Conservation (phyloP, 495 filamentous ascomycete genomes). For the Penicillium parvum region DNA sequence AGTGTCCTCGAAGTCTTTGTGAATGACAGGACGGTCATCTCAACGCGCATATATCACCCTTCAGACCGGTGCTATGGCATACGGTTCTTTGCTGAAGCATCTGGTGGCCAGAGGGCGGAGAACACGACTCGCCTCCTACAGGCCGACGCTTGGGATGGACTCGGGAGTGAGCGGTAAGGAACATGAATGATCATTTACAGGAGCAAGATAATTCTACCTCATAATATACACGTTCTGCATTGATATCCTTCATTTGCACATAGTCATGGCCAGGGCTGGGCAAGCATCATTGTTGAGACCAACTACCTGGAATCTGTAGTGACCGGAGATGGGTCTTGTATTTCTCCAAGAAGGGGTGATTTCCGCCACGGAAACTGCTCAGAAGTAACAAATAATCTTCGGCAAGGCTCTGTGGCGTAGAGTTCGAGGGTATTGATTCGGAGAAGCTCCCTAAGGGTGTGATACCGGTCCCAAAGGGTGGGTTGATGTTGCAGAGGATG, state of each 20-base stretch:
- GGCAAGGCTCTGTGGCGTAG: constrained; percentile 27
- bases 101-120: not conserved
- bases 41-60: constrained; percentile 31
- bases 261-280: not conserved
- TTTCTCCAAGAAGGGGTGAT: constrained; percentile 37
- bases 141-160: constrained; percentile 32
- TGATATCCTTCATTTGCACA: constrained; percentile 2
- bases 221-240: not conserved
- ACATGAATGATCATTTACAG: not conserved
- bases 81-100: constrained; percentile 26
- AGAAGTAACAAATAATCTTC: constrained; percentile 34
- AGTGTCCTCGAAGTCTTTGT: constrained; percentile 41
- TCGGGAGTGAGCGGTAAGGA: constrained; percentile 10
- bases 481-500: constrained; percentile 30
- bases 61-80: constrained; percentile 14
- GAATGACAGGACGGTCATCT: constrained; percentile 35
- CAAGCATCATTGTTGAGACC: constrained; percentile 18
- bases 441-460: constrained; percentile 12
- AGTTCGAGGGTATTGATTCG: constrained; percentile 13
- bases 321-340: constrained; percentile 31
- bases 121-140: constrained; percentile 16
- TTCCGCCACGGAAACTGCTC: constrained; percentile 36
- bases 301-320: constrained; percentile 20
- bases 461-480: constrained; percentile 21
- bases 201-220: not conserved